phyloP scores from a whole-genome alignment of 331 rosid species.

The Quercus phellos region DNA sequence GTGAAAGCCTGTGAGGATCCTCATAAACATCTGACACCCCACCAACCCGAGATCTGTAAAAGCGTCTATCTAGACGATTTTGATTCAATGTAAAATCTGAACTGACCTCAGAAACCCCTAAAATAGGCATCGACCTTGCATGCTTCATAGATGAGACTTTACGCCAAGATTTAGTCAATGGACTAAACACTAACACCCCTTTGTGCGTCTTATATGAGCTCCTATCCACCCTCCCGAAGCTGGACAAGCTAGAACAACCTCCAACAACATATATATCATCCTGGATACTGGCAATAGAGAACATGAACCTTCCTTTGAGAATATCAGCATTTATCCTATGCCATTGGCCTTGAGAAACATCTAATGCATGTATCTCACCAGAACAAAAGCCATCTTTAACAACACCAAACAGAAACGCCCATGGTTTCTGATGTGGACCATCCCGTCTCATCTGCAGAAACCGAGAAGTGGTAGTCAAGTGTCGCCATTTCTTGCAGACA shows the following conservation, averaged over 20 bases:
- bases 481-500: conserved; percentile 94
- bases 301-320: conserved; percentile 90
- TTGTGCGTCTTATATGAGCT: conserved; percentile 92
- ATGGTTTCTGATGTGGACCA: conserved; percentile 71
- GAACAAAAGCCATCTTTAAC: conserved; percentile 93
- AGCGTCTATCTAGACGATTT: conserved; percentile 75
- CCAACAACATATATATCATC: conserved; percentile 88
- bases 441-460: conserved; percentile 86
- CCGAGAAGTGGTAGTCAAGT: conserved; percentile 72
- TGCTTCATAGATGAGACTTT: conserved; percentile 83
- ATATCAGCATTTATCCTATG: conserved; percentile 72
- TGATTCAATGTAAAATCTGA: conserved; percentile 57
- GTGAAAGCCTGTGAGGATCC: conserved; percentile 94
- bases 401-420: conserved; percentile 90
- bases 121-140: conserved; percentile 79
- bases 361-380: conserved; percentile 88
- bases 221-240: conserved; percentile 83
- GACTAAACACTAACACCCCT: conserved; percentile 81
- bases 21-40: conserved; percentile 93
- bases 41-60: conserved; percentile 65
- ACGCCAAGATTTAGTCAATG: conserved; percentile 85
- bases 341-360: conserved; percentile 75
- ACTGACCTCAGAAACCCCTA: conserved; percentile 75
- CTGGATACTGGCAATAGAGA: conserved; percentile 69
- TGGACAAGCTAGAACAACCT: conserved; percentile 92